phyloP scores from a whole-genome alignment of 805 yeast species.

The Helenozyma rhizophorensis region DNA sequence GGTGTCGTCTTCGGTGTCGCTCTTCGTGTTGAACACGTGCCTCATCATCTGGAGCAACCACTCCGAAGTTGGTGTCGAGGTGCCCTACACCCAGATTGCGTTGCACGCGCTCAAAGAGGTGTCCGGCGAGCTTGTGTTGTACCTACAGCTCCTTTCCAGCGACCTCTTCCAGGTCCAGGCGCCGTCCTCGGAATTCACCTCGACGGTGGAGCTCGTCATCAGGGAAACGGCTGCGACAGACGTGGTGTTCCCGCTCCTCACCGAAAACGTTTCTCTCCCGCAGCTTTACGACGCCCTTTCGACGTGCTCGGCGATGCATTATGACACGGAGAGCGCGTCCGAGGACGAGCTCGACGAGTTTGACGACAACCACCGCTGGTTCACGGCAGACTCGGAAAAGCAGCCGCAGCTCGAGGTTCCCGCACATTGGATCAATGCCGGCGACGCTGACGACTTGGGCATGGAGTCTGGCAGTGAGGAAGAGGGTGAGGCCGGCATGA shows the following conservation, averaged over 20 bases:
- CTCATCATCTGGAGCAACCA: conserved; percentile 28
- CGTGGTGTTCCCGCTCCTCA: conserved; percentile 2
- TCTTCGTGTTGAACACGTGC: conserved; percentile 33
- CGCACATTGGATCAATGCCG: conserved; percentile 24
- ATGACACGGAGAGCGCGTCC: conserved; percentile 22
- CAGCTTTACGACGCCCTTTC: conserved; percentile 31
- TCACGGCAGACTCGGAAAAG: conserved; percentile 10
- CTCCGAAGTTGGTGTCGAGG: conserved; percentile 23
- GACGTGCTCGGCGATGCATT: conserved; percentile 36
- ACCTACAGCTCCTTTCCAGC: conserved; percentile 28
- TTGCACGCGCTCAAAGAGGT: conserved; percentile 29
- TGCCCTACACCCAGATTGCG: conserved; percentile 31
- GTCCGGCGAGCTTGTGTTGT: conserved; percentile 16
- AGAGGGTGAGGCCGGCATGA: conserved; percentile 33
- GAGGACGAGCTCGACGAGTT: conserved; percentile 17
- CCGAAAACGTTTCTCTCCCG: background rate
- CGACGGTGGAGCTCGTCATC: conserved; percentile 19
- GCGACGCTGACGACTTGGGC: conserved; percentile 38
- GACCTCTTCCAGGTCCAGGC: conserved; percentile 12
- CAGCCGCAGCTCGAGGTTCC: conserved; percentile 21
- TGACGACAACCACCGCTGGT: conserved; percentile 7
- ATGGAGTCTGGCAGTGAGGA: conserved; percentile 21
- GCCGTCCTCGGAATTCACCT: conserved; percentile 13
- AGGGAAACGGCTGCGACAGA: background rate
- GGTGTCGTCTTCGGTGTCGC: conserved; percentile 12